Base-by-base conservation (phyloP, 768 basidiomycete species). In the Trametes maxima region DNA sequence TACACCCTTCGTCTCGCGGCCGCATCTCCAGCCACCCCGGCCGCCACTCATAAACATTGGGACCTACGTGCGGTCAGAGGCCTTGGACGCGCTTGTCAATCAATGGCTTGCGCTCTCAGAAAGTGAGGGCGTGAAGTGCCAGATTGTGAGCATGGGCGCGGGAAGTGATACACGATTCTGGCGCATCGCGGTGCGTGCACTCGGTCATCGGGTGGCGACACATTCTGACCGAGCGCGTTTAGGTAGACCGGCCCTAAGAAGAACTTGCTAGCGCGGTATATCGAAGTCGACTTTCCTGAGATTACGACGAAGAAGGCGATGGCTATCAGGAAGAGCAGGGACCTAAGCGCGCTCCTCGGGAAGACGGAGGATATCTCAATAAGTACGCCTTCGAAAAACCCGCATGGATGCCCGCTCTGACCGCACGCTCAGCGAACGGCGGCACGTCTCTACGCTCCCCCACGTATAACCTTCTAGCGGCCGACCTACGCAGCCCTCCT, bases 121-220 rank as follows among this genome's bases (percentile, higher is more conserved):
- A 43, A 69, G 67, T 21, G 77, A 77, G 10, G 79, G 75, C n/a
- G 79, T 74, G 61, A 71, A 71, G 59, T 87, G 85, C 65, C 97
- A 98, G 79, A 88, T 98, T 55, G 83, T 98, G n/a, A 96, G 92
- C 73, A 74, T 98, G 33, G 97, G 97, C 0, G 90, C 95, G 1
- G 97, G 97, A 22, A 98, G 93, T 68, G 97, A 99, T 76, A 94
- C 94, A 2, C 79, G 97, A 54, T 98, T 92, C 72, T 99, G 96
- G 95, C 81, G 95, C 57, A 77, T 96, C 67, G 82, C 80, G 77
- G 94, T 93, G 76, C 76, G 90, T 82, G 28, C 21, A 21, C 28
- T 14, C 45, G 35, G 22, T 19, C 19, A 11, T 36, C n/a, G 16
- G 3, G n/a, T 57, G 35, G 21, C 47, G 21, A 42, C 17, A 13